These are phyloP conservation scores for Lichtheimia ramosa DNA, from an alignment of 371 early-diverging fungal species.

Conservation along the genomic window DNA sequence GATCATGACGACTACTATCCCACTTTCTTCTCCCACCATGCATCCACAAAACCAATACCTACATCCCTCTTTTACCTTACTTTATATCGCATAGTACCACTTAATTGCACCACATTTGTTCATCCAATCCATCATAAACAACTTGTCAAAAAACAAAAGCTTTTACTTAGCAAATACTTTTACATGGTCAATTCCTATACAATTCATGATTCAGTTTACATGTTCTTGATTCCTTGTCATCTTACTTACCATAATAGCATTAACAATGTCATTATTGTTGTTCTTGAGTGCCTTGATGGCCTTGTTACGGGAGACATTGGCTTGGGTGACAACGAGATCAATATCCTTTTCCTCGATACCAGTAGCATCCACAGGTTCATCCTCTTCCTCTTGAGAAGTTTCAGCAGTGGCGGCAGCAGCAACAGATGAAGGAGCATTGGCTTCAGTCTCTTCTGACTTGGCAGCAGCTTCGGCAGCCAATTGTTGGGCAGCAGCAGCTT, in stretches of 20 bases:
- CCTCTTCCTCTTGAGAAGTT: constrained; percentile 62
- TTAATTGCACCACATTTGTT: neutral
- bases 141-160: neutral
- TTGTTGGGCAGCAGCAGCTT: constrained; percentile 65
- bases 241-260: constrained; percentile 87
- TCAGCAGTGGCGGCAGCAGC: constrained; percentile 32
- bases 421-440: constrained; percentile 26
- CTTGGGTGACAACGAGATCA: constrained; percentile 91
- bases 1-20: no score
- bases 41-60: neutral
- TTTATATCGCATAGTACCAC: neutral
- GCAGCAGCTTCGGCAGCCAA: constrained; percentile 60
- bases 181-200: constrained; percentile 17
- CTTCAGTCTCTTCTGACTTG: constrained; percentile 45
- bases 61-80: neutral
- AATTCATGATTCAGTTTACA: neutral
- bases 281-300: constrained; percentile 90
- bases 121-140: neutral
- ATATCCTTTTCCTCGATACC: constrained; percentile 92
- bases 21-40: neutral
- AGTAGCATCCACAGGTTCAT: constrained; percentile 58
- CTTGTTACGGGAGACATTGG: constrained; percentile 83
- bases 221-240: neutral
- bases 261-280: constrained; percentile 92
- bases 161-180: neutral